A percentile compares a stretch with the other conserved stretches of the same genome.
These are phyloP conservation scores for Umbelopsis vinacea DNA, from an alignment of 192 early-diverging fungal genomes.

Conservation along the genomic window DNA sequence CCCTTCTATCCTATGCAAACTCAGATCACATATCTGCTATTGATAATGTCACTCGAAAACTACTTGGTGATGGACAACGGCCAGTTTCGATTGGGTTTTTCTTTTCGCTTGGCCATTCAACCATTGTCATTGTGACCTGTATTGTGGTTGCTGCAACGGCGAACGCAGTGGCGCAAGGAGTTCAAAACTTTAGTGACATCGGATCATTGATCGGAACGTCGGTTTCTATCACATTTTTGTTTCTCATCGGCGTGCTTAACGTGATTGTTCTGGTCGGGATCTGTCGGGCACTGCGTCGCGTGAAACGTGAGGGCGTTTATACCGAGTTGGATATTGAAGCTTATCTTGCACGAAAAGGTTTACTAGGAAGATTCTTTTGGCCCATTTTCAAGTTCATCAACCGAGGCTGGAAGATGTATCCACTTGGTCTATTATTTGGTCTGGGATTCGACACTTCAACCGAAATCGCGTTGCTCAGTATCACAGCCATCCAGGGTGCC, in stretches of 20 bases:
- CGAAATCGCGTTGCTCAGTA: slow-evolving; percentile 62
- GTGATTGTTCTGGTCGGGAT: slow-evolving; percentile 50
- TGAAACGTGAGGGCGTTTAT: slow-evolving; percentile 42
- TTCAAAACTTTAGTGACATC: slow-evolving; percentile 48
- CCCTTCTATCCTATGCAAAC: not conserved
- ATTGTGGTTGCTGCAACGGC: slow-evolving; percentile 51
- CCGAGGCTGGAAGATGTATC: slow-evolving; percentile 72
- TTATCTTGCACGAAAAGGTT: slow-evolving; percentile 37
- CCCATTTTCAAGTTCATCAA: slow-evolving; percentile 57
- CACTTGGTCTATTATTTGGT: slow-evolving; percentile 64
- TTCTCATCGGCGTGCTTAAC: slow-evolving; percentile 61
- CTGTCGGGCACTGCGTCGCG: slow-evolving; percentile 31
- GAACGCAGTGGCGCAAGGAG: slow-evolving; percentile 44
- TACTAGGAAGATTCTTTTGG: slow-evolving; percentile 50
- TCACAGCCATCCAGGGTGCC: slow-evolving; percentile 57
- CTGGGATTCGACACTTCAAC: slow-evolving; percentile 78
- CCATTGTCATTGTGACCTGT: slow-evolving; percentile 61
- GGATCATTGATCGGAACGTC: slow-evolving; percentile 64
- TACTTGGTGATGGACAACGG: slow-evolving; percentile 47
- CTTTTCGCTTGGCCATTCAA: slow-evolving; percentile 75
- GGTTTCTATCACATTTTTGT: slow-evolving; percentile 61
- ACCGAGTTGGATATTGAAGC: slow-evolving; percentile 46
- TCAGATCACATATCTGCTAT: slow-evolving; percentile 74
- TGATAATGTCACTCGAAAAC: slow-evolving; percentile 72
- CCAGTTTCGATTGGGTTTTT: slow-evolving; percentile 69